Conservation (phyloP, 139 green algal genomes). For the Zygnema cylindricum region DNA sequence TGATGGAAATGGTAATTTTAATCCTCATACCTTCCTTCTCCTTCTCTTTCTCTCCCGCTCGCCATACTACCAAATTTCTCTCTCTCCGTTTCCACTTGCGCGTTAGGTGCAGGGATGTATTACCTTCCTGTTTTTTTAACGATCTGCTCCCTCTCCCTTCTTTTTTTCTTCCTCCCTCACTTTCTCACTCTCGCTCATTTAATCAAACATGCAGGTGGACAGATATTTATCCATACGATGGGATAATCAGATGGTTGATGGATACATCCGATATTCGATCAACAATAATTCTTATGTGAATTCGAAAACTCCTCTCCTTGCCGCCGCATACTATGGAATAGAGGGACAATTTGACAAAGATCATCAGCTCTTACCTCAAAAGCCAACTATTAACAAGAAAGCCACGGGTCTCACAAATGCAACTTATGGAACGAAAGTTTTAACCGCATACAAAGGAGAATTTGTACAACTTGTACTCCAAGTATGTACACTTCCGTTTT, state of each 20-base stretch:
- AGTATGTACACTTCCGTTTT: neutral
- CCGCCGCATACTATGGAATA: neutral
- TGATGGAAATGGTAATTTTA: no score
- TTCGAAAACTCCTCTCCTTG: neutral
- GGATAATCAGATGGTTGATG: neutral
- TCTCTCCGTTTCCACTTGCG: no score
- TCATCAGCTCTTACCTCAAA: neutral
- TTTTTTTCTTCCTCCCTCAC: no score
- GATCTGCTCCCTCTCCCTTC: no score
- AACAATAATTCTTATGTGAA: conserved; percentile 11
- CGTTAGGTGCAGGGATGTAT: no score
- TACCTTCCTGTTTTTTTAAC: no score
- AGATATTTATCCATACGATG: neutral
- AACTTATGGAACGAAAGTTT: neutral
- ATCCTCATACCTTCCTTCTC: no score
- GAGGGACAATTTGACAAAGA: neutral
- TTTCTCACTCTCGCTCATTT: no score
- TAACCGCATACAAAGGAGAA: neutral
- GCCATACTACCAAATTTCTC: no score
- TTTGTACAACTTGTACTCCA: conserved; percentile 18
- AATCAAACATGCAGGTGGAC: conserved; percentile 18
- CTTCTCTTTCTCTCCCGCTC: no score
- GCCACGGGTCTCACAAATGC: neutral
- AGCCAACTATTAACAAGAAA: neutral
- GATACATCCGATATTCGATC: conserved; percentile 1